Base-by-base conservation (phyloP, 2,329 filamentous ascomycete genomes). In the Calonectria ilicicola region DNA sequence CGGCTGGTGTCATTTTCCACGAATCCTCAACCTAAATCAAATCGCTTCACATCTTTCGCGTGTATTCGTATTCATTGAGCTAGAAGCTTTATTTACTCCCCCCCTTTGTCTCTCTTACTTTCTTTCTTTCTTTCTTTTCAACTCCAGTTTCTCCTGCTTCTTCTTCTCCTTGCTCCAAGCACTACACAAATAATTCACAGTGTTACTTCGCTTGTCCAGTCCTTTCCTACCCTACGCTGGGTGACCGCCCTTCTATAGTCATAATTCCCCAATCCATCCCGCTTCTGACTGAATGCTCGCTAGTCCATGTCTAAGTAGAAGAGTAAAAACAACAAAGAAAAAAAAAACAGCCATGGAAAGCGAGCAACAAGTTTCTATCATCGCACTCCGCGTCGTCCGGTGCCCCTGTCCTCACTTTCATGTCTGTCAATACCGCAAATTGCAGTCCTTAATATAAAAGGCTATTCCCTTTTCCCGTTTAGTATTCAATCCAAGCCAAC, bases 171-270 rank as follows among this genome's bases (percentile, higher is more conserved):
- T 60, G 53, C 21, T 26, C 23, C 21, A 38, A 60, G 17, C 32
- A 60, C 27, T n/a, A 23, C 53, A 38, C 46, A 15, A 26, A 58
- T 38, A 58, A 17, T 63, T 40, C 58, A 21, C 38, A 63, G 21
- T 29, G 23, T 46, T 21, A 51, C 35, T 58, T 23, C 49, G 19
- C 49, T 29, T 69, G 19, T 69, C 46, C n/a, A 53, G 29, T 21
- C 27, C 47, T 32, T 56, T 44, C 40, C 60, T 65, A 49, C 51
- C 32, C 60, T 38, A 35, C 29, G 40, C 64, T 77, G 75, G 70
- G 67, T 70, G 70, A 75, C 76, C 72, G 72, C 78, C 56, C 65
- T 58, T 79, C 77, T 79, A 79, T 78, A 75, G 40, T 74, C 71
- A 72, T 74, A 69, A 78, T 71, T 44, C 75, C 74, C 74, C 70